phyloP scores from a whole-genome alignment of 129 eudicot genomes.

The sunflower (Helianthus annuus) region HanXRQr2.0-SUNRISE NC_035440.2:75669503-75670002 shows the following conservation, averaged over 20 bases:
- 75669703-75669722: not conserved
- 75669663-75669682: not conserved
- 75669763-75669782: constrained; percentile 26
- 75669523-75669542: constrained; percentile 26
- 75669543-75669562: not conserved
- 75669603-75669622: constrained; percentile 23
- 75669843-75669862: constrained; percentile 12
- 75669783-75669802: constrained; percentile 34
- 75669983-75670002: no score
- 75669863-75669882: not conserved
- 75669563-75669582: not conserved
- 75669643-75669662: not conserved
- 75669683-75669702: not conserved
- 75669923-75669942: constrained; percentile 3
- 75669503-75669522: constrained; percentile 44
- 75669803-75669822: constrained; percentile 9
- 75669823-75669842: constrained; percentile 23
- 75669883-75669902: constrained; percentile 3
- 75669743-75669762: constrained; percentile 29
- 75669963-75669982: not conserved
- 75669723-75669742: constrained; percentile 14
- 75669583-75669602: not conserved
- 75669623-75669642: no score
- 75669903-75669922: constrained; percentile 8
- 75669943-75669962: not conserved